Evolutionary conservation across 2,329 filamentous ascomycete genomes (phyloP).

Genomic region (Keithomyces neogunnii): DNA sequence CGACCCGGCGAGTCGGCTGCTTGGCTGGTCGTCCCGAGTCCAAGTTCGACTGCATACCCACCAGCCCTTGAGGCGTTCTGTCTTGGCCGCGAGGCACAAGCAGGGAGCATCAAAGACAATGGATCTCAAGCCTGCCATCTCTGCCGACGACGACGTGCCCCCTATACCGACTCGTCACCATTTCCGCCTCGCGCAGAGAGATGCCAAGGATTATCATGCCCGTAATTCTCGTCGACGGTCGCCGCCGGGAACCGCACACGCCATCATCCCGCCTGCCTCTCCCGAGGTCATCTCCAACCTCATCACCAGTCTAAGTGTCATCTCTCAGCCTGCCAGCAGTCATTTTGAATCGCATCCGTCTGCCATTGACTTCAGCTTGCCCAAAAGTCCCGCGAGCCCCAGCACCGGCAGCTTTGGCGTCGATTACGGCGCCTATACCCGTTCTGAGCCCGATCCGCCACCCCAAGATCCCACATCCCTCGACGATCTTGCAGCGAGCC

Average conservation of each 20-base stretch:
- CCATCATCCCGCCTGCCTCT: conserved; percentile 36
- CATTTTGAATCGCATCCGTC: conserved; percentile 56
- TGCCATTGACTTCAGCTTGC: conserved; percentile 30
- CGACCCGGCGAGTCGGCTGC: not conserved
- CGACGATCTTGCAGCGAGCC: conserved; percentile 51
- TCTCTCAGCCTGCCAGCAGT: conserved; percentile 56
- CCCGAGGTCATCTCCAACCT: conserved; percentile 63
- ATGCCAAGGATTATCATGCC: conserved; percentile 4
- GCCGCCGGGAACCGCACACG: conserved; percentile 1
- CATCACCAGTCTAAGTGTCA: conserved; percentile 63
- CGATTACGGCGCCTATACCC: conserved; percentile 61
- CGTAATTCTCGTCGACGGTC: conserved; percentile 9
- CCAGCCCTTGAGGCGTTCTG: not conserved
- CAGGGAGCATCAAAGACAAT: conserved; percentile 8
- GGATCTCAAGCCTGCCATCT: conserved; percentile 14
- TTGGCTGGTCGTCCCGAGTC: not conserved
- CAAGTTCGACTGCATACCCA: not conserved
- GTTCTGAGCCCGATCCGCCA: conserved; percentile 40
- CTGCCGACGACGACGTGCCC: conserved; percentile 15
- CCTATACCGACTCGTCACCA: conserved; percentile 21
- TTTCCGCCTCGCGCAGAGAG: not conserved
- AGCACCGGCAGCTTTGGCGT: conserved; percentile 54
- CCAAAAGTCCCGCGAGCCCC: conserved; percentile 26
- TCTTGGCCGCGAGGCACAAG: not conserved
- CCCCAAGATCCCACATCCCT: conserved; percentile 38